These are phyloP conservation scores for Pyronema omphalodes DNA, from an alignment of 495 filamentous ascomycete genomes.

Conservation along the genomic window DNA sequence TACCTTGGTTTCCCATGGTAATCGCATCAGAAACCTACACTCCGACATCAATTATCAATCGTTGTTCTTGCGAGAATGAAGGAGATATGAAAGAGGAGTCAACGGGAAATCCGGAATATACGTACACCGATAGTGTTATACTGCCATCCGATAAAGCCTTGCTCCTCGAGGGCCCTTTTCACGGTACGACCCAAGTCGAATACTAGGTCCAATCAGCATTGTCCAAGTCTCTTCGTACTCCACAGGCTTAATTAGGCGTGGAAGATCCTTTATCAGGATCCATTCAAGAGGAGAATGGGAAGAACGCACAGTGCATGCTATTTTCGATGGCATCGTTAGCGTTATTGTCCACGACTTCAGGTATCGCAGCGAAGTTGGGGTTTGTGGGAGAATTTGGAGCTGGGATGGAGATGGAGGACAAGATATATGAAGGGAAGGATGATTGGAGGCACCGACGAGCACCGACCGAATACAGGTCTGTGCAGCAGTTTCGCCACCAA, in stretches of 20 bases:
- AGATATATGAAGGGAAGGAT: too few species aligned
- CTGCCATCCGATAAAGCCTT: conserved; percentile 78
- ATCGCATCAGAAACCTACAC: conserved; percentile 50
- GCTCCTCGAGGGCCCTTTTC: conserved; percentile 61
- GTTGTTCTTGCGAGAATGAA: not conserved
- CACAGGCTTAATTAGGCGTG: too few species aligned
- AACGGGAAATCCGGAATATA: conserved; percentile 15
- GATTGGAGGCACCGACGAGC: too few species aligned
- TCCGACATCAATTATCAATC: not conserved
- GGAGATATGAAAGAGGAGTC: conserved; percentile 6
- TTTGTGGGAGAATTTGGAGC: too few species aligned
- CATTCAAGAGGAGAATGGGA: conserved; percentile 3
- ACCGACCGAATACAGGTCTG: too few species aligned
- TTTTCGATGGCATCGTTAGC: not conserved
- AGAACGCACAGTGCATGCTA: conserved; percentile 23
- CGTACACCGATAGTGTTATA: conserved; percentile 91
- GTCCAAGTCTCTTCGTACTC: too few species aligned
- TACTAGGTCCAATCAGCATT: conserved; percentile 37
- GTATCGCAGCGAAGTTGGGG: too few species aligned
- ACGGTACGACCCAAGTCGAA: conserved; percentile 78
- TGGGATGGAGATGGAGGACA: too few species aligned
- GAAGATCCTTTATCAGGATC: too few species aligned
- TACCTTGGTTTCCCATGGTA: conserved; percentile 90
- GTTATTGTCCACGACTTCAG: too few species aligned
- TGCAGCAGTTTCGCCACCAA: too few species aligned